phyloP scores from a whole-genome alignment of 2,329 filamentous ascomycete genomes.

The Beauveria asiatica region DNA sequence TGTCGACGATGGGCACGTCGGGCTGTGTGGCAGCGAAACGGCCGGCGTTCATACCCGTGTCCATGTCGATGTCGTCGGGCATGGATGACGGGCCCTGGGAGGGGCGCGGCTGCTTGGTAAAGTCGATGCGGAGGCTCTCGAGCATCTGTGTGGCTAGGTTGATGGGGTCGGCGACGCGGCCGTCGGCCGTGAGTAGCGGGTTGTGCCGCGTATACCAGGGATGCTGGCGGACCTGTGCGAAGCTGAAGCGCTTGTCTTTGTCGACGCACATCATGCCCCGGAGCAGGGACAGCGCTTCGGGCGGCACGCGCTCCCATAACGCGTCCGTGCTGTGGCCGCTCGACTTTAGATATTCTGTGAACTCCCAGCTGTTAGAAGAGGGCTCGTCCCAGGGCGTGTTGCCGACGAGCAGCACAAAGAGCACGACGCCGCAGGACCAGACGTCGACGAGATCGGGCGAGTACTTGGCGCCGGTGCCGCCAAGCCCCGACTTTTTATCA shows the following conservation, averaged over 20 bases:
- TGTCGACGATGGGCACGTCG: conserved; percentile 65
- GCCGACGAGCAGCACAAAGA: conserved; percentile 89
- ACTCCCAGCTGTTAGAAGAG: conserved; percentile 79
- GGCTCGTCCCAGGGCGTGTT: conserved; percentile 98
- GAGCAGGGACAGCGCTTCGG: conserved; percentile 68
- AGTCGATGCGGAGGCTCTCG: conserved; percentile 81
- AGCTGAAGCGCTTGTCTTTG: conserved; percentile 65
- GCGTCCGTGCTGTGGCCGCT: conserved; percentile 77
- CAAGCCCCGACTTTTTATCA: conserved; percentile 39
- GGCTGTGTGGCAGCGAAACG: conserved; percentile 77
- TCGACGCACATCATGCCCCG: conserved; percentile 90
- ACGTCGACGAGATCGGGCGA: conserved; percentile 78
- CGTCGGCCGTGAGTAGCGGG: conserved; percentile 63
- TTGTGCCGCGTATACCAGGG: conserved; percentile 91
- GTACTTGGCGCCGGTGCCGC: conserved; percentile 49
- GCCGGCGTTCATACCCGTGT: conserved; percentile 37
- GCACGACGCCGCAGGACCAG: conserved; percentile 96
- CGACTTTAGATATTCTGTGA: conserved; percentile 72
- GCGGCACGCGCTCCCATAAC: conserved; percentile 72
- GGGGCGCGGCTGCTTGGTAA: conserved; percentile 57
- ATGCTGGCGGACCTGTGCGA: conserved; percentile 79
- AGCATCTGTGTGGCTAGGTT: conserved; percentile 92
- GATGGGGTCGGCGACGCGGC: conserved; percentile 68
- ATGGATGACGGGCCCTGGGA: conserved; percentile 28
- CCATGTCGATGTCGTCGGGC: conserved; percentile 61